Evolutionary conservation across 805 yeast species (phyloP), one percentile per base, ranked within the genome.

Genomic region (Ogataea trehalophila): DNA sequence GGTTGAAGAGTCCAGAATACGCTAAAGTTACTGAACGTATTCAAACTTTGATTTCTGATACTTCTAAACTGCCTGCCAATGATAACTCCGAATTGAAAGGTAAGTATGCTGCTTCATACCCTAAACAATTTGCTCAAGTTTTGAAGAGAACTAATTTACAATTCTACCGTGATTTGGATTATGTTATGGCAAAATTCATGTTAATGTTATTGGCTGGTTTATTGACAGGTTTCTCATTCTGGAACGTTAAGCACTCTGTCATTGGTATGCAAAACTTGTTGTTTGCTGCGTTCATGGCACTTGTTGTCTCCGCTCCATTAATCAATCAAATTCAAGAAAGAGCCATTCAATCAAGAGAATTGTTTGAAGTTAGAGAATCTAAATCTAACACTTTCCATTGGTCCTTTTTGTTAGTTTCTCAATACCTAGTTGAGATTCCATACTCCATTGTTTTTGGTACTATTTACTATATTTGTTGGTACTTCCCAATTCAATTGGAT

Each of bases 311-410:
- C 63, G 71, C 84, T 66, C 72, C 85, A 29, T 67, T 81, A 44
- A 75, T 80, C 44, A 80, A 83, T 59, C 89, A 83, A 66, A 75
- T 81, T 53, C 85, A 82, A 58, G 80, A 74, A 26, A 73, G 75
- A 47, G 83, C 83, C 23, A 72, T 78, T 40, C 69, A 67, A 17
- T 72, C 81, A 18, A 74, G 90, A 58, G 84, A 80, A 47, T 62
- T 84, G 37, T 85, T 68, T 58, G 91, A 85, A 63, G 86, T 78
- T 14, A 74, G 92, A 58, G 92, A 85, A 60, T 72, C 80, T 18
- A 76, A 81, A 49, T 81, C 87, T 5, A 84, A 83, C 59, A 85
- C 87, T 37, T 85, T 80, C 69, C 85, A 82, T 57, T 85, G 91
- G 91, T 70, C 80, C 26, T 64, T 76, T 37, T 63, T 85, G 64